Evolutionary conservation across 2,329 filamentous ascomycete species (phyloP), one percentile per base, ranked within the genome.

Genomic region (Pseudogymnoascus sp.): DNA sequence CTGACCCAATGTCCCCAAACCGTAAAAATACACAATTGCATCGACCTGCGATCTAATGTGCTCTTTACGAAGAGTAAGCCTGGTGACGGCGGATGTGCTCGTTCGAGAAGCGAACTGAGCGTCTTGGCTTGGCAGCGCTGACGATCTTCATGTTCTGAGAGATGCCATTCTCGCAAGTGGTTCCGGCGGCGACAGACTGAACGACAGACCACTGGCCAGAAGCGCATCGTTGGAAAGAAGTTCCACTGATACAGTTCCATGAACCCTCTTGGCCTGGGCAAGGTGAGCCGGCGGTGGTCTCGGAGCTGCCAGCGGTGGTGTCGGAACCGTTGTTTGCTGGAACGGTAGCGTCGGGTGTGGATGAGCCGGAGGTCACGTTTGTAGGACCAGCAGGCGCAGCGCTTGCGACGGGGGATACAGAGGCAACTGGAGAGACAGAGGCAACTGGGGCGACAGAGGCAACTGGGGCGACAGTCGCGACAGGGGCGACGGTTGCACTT

Each of bases 191-290:
- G 11, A 85, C 68, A 0, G 66, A 43, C 64, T 78, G 76, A 2
- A 72, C 62, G 0, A 73, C 68, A 2, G 81, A 81, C 83, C 83
- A 85, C 0, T 67, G 38, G 7, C 83, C 82, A 2, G 77, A 79
- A 6, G 77, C 83, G 64, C 83, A 85, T 59, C 81, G 81, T 72
- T 85, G 82, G 78, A 78, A 85, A 0, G 77, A 76, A 1, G 70
- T 74, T 12, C 81, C 81, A 0, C 70, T 74, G 6, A 84, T 73
- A 66, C 83, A 85, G 75, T 84, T 84, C 79, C 79, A 85, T 10
- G 72, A 70, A 1, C 82, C 83, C 53, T 84, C 81, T 6, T 75
- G 69, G 67, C 80, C 56, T 10, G 76, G 68, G 72, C 82, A 85
- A 0, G 78, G 73, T 16, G 78, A 71, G 38, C 81, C 81, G 1